phyloP scores from a whole-genome alignment of 352 stramenopile species.

The Globisporangium camurandrum region DNA sequence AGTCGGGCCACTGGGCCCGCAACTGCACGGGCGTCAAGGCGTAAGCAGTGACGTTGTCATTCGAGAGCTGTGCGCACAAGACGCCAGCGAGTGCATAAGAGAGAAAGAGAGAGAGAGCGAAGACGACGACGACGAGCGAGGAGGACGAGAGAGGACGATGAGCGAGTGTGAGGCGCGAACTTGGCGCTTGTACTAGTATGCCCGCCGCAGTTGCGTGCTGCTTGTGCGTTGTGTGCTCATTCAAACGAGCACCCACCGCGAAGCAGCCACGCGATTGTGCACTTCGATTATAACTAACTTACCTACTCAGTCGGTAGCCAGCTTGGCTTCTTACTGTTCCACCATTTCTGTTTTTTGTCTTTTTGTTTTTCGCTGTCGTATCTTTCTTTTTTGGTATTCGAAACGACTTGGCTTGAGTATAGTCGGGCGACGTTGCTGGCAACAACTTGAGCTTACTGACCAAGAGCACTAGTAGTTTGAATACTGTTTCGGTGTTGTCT shows the following conservation, averaged over 20 bases:
- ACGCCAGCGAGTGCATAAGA: slow-evolving; percentile 14
- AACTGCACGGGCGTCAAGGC: slow-evolving; percentile 58
- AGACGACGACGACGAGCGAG: slow-evolving; percentile 26
- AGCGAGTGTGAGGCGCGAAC: slow-evolving; percentile 24
- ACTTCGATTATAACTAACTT: slow-evolving; percentile 10
- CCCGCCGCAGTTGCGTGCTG: slow-evolving; percentile 19
- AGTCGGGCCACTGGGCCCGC: slow-evolving; percentile 69
- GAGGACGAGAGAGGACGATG: slow-evolving; percentile 32
- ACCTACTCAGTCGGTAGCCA: slow-evolving; percentile 2
- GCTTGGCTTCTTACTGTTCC: neutral
- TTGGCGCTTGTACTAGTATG: slow-evolving; percentile 58
- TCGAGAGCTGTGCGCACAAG: neutral
- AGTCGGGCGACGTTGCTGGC: no score
- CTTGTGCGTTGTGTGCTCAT: neutral
- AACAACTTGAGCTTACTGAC: no score
- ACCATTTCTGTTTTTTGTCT: no score
- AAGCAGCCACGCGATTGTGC: neutral
- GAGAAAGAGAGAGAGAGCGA: slow-evolving; percentile 5
- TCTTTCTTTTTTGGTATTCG: no score
- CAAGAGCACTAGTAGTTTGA: no score
- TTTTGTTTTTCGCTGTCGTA: no score
- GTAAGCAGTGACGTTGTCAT: no score
- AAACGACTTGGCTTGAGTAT: no score
- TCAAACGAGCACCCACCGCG: neutral
- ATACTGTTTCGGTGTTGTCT: no score